Percentiles rank a stretch among this genome's conserved stretches.
Conservation (phyloP, 257 asterid genomes). For the Solanum raphanifolium region DNA sequence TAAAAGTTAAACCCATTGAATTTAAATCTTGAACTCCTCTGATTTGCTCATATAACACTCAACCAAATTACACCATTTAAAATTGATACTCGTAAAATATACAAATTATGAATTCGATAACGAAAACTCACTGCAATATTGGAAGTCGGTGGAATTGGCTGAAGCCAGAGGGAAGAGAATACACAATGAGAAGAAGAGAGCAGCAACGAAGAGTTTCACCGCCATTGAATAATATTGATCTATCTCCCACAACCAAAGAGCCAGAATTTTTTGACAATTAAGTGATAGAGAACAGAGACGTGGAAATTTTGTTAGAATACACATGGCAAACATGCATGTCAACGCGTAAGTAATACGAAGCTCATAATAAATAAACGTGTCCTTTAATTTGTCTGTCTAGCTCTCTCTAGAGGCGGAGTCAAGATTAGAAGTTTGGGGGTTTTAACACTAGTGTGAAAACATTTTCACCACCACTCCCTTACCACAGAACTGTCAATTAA, state of each 20-base stretch:
- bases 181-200: background rate
- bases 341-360: background rate
- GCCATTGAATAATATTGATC: background rate
- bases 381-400: no score
- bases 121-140: background rate
- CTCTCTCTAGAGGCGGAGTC: accelerated
- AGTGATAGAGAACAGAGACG: background rate
- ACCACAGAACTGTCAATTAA: accelerated
- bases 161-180: background rate
- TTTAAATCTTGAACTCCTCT: background rate
- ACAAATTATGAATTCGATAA: background rate
- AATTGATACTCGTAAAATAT: background rate
- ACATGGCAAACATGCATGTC: background rate
- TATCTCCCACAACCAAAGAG: background rate
- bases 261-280: background rate
- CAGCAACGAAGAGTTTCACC: background rate
- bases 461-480: no score
- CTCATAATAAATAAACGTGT: background rate
- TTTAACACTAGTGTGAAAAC: no score
- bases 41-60: no score
- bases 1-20: background rate
- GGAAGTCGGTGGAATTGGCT: background rate
- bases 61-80: background rate
- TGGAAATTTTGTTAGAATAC: background rate
- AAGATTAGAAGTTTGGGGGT: no score